phyloP scores from a whole-genome alignment of 768 basidiomycete genomes.

The Trametes punicea region DNA sequence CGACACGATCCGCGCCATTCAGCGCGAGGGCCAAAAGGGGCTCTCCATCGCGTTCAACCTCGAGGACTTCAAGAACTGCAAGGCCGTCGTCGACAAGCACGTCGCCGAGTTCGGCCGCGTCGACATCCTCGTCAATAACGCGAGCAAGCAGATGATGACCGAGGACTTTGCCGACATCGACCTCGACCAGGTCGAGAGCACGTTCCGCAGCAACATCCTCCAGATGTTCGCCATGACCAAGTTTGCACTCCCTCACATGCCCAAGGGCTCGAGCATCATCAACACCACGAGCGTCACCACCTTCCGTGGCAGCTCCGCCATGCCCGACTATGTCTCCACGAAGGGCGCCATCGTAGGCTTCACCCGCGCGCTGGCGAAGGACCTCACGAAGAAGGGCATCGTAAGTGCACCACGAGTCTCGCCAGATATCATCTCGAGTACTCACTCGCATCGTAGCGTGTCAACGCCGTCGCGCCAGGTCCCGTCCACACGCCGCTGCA shows the following conservation, averaged over 20 bases:
- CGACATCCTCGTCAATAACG: constrained; percentile 62
- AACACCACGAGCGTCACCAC: constrained; percentile 60
- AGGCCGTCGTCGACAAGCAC: constrained; percentile 43
- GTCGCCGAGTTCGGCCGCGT: constrained; percentile 42
- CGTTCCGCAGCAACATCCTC: constrained; percentile 56
- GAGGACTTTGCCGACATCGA: constrained; percentile 47
- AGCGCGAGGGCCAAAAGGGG: constrained; percentile 38
- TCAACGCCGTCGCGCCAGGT: constrained; percentile 38
- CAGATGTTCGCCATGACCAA: constrained; percentile 58
- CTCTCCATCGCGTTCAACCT: constrained; percentile 42
- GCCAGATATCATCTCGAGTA: neutral
- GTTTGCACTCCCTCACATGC: constrained; percentile 54
- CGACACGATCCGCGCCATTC: constrained; percentile 44
- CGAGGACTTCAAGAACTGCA: constrained; percentile 38
- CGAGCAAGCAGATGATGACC: constrained; percentile 45
- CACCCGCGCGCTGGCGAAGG: constrained; percentile 50
- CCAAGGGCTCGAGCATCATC: constrained; percentile 56
- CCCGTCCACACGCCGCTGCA: constrained; percentile 59
- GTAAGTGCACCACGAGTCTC: constrained; percentile 41
- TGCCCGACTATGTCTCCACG: constrained; percentile 52
- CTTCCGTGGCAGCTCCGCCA: constrained; percentile 36
- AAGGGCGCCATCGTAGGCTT: constrained; percentile 61
- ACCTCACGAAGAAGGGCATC: constrained; percentile 54
- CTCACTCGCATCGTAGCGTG: constrained; percentile 9
- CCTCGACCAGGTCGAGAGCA: constrained; percentile 50